A percentile compares a stretch with the other conserved stretches of the same genome.
These are phyloP conservation scores for Candida ficus DNA, from an alignment of 805 yeast species.

Conservation along the genomic window DNA sequence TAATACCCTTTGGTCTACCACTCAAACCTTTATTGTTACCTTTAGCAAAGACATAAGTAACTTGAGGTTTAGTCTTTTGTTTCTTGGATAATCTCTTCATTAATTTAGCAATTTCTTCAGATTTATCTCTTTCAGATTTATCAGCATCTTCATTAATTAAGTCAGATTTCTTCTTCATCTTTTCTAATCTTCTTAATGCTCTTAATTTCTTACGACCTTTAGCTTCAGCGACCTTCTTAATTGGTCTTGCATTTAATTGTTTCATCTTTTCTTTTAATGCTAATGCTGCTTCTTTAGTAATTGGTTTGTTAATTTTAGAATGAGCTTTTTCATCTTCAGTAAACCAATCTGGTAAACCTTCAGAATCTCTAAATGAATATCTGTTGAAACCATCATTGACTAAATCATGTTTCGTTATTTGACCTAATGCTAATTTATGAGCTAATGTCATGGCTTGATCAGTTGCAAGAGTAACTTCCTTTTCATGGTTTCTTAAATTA, in stretches of 20 bases:
- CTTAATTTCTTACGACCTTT: slow-evolving; percentile 94
- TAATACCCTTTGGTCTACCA: slow-evolving; percentile 96
- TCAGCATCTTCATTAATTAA: slow-evolving; percentile 80
- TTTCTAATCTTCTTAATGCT: slow-evolving; percentile 81
- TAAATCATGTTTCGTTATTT: slow-evolving; percentile 75
- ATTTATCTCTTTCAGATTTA: slow-evolving; percentile 89
- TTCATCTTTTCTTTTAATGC: slow-evolving; percentile 72
- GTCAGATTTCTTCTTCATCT: slow-evolving; percentile 89
- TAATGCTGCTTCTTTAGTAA: slow-evolving; percentile 87
- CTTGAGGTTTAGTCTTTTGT: slow-evolving; percentile 68
- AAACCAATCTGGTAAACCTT: slow-evolving; percentile 96
- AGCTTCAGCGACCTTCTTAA: slow-evolving; percentile 97
- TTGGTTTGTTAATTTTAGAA: slow-evolving; percentile 81
- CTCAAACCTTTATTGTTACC: slow-evolving; percentile 81
- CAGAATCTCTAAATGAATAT: slow-evolving; percentile 86
- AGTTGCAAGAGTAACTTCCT: slow-evolving; percentile 78
- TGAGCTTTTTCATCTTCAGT: slow-evolving; percentile 86
- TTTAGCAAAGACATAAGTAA: slow-evolving; percentile 81
- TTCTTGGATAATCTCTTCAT: slow-evolving; percentile 78
- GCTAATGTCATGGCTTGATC: slow-evolving; percentile 98
- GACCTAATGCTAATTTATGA: slow-evolving; percentile 89
- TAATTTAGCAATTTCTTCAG: slow-evolving; percentile 84
- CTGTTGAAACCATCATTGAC: slow-evolving; percentile 91
- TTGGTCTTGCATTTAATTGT: slow-evolving; percentile 93
- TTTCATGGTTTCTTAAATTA: slow-evolving; percentile 44